These are phyloP conservation scores for Puccinia hordei DNA, from an alignment of 1,284 basidiomycete genomes.

Conservation along the genomic window DNA sequence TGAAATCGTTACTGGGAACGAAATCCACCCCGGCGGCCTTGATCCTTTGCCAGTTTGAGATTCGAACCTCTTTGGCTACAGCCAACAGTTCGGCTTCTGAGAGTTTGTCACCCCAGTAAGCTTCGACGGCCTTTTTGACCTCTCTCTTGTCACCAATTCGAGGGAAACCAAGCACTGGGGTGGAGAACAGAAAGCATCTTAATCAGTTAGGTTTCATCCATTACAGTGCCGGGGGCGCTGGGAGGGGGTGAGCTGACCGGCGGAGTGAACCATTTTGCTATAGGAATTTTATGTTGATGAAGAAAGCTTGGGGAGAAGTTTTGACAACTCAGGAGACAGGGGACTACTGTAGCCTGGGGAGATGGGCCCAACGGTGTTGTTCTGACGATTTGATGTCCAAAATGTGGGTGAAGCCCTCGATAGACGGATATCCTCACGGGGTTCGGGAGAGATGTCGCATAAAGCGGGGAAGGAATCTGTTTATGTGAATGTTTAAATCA, in stretches of 20 bases:
- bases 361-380: not conserved
- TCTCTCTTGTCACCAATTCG: conserved; percentile 96
- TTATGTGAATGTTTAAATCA: too few relatives aligned
- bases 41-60: conserved; percentile 84
- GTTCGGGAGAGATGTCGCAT: not conserved
- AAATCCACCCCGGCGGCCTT: conserved; percentile 86
- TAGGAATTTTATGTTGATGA: not conserved
- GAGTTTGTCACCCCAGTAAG: conserved; percentile 93
- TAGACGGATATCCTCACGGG: not conserved
- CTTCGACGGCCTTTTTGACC: conserved; percentile 97
- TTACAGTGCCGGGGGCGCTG: not conserved
- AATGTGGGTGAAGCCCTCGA: not conserved
- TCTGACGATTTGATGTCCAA: not conserved
- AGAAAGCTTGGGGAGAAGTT: not conserved
- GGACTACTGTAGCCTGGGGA: not conserved
- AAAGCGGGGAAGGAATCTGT: too few relatives aligned
- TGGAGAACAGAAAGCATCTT: not conserved
- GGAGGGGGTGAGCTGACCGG: conserved; percentile 20
- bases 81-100: conserved; percentile 85
- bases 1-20: conserved; percentile 96
- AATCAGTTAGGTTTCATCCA: not conserved
- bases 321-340: not conserved
- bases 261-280: conserved; percentile 47
- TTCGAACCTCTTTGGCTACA: conserved; percentile 83
- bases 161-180: conserved; percentile 84